Evolutionary conservation across 164 flowering plant genomes (phyloP), one percentile per base, ranked within the genome.

Genomic region (Vitis cinerea): DNA sequence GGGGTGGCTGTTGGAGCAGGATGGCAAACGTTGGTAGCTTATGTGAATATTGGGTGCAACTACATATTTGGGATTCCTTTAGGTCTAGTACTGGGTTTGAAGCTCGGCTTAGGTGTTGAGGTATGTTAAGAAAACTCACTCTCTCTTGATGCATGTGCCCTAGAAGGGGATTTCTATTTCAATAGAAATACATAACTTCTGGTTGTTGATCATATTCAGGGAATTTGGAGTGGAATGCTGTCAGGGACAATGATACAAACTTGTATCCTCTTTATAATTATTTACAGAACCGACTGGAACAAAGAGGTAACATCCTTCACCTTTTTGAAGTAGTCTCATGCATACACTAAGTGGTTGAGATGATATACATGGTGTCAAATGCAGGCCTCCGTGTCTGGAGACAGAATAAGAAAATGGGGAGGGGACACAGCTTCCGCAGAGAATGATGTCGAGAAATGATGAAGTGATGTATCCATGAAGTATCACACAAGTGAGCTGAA

Each of bases 1-100:
- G 82, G 82, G 27, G 80, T 73, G 27, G 82, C 82, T 3, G 52
- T 79, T 48, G 82, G 82, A 52, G 79, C 79, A 51, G 82, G 82
- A 59, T 79, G 82, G 79, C 80, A 78, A 61, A 56, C 72, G 4
- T 10, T 63, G 8, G 74, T 78, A 17, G 81, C 81, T 0, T 78
- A 67, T 16, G 71, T 78, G 9, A 78, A 74, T 50, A 54, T 78
- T 27, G 81, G 59, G 10, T 58, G 75, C 63, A 71, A 71, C 64
- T 78, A 74, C 72, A 14, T 78, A 14, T 73, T 78, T 52, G 78
- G 78, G 19, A 37, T 79, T 49, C 72, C 80, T 5, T 1, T 65
- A 4, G 77, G 77, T 29, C 44, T 63, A 16, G 13, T 76, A 17
- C 23, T 79, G 19, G 79, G 82, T 27, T 79, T 55, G 62, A 58